Conservation (phyloP, 768 basidiomycete genomes). For the Termitomyces sp. region DNA sequence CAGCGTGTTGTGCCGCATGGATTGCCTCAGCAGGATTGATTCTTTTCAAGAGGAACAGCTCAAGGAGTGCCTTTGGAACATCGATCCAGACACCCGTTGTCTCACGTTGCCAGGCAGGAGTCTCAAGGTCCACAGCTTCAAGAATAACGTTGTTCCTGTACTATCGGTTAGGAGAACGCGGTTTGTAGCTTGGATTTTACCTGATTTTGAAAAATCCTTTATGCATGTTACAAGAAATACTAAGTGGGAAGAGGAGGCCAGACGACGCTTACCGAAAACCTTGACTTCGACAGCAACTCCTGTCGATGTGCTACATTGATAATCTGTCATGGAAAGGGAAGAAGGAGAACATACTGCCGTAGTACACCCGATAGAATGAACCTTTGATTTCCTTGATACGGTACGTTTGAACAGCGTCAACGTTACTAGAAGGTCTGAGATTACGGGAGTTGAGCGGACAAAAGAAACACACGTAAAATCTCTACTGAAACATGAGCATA, state of each 20-base stretch:
- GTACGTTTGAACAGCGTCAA: constrained; percentile 72
- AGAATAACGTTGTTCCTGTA: constrained; percentile 59
- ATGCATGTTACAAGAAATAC: background rate
- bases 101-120: constrained; percentile 69
- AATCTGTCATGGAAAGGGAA: background rate
- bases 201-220: constrained; percentile 77
- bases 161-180: background rate
- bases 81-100: constrained; percentile 80
- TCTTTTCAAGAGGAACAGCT: constrained; percentile 44
- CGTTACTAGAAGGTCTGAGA: constrained; percentile 40
- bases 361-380: constrained; percentile 54
- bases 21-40: constrained; percentile 75
- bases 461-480: constrained; percentile 61
- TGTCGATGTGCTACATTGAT: constrained; percentile 18
- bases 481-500: constrained; percentile 25
- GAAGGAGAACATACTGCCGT: constrained; percentile 52
- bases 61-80: constrained; percentile 48
- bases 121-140: constrained; percentile 74
- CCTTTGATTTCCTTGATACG: constrained; percentile 62
- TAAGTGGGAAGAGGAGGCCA: background rate
- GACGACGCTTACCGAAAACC: constrained; percentile 57
- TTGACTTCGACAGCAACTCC: constrained; percentile 60
- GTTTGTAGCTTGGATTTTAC: constrained; percentile 21
- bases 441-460: background rate
- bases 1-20: constrained; percentile 80